phyloP scores from a whole-genome alignment of 2,329 filamentous ascomycete genomes.

The Calonectria naviculata region DNA sequence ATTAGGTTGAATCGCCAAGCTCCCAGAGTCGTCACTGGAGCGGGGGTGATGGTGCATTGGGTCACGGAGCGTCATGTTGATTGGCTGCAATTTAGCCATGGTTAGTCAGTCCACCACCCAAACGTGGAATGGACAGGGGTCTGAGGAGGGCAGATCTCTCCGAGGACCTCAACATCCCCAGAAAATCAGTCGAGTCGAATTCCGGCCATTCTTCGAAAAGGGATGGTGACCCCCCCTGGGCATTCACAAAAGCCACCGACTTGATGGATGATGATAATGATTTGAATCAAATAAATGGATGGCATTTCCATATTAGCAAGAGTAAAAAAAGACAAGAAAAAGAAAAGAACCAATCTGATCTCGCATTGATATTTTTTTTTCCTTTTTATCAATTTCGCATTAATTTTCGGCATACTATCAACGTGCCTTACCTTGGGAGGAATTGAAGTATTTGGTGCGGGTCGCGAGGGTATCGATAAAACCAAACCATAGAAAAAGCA shows the following conservation, averaged over 20 bases:
- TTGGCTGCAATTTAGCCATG: slow-evolving; percentile 20
- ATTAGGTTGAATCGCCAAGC: slow-evolving; percentile 11
- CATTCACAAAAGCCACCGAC: neutral
- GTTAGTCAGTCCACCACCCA: neutral
- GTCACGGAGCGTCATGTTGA: neutral
- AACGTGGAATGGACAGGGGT: slow-evolving; percentile 2
- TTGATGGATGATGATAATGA: no score
- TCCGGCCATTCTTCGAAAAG: slow-evolving; percentile 29
- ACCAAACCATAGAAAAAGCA: slow-evolving; percentile 4
- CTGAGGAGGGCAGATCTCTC: slow-evolving; percentile 21
- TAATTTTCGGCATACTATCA: slow-evolving; percentile 5
- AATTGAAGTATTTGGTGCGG: neutral
- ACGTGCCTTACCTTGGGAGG: neutral
- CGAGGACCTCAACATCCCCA: slow-evolving; percentile 34
- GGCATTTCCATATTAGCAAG: neutral
- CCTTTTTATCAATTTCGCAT: neutral
- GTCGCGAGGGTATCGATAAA: slow-evolving; percentile 21
- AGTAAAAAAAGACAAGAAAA: neutral
- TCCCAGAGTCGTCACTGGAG: slow-evolving; percentile 1
- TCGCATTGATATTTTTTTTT: neutral
- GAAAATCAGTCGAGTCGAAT: slow-evolving; percentile 25
- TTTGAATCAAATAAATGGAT: neutral
- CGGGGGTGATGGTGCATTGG: slow-evolving; percentile 5
- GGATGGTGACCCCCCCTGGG: neutral
- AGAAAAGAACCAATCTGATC: neutral